Base-by-base conservation (phyloP, 306 rosid species). In the Cucurbita ficifolia region DNA sequence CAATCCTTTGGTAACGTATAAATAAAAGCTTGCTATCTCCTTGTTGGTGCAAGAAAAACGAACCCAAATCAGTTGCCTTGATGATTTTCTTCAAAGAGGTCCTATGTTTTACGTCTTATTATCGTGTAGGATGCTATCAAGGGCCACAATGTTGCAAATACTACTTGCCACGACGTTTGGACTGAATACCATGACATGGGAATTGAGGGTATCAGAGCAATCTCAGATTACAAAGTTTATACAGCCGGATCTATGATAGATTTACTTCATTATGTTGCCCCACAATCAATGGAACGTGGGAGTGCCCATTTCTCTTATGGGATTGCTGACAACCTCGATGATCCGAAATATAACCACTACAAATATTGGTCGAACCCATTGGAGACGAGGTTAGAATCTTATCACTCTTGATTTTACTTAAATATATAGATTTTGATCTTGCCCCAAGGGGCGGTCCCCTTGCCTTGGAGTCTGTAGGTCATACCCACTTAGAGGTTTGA, bases 181-280 rank as follows among this genome's bases (percentile, higher is more conserved):
- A 88, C 95, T 14, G 96, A 90, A 79, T 90, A 90, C 72, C 92
- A 87, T 76, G 95, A 90, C 76, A 90, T 90, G 90, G 92, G 96
- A 80, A 61, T 87, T 57, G 92, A 82, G 82, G 96, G 95, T 75
- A 84, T 88, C 69, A 84, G 82, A 82, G 92, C 95, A 67, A 85
- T 90, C 73, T 89, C 88, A 5, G 90, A 90, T 2, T 84, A 88
- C 79, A 87, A 88, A 81, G 86, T 85, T 63, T 90, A 84, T 84
- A 85, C 97, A 39, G 88, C 92, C 10, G 71, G 48, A 51, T 78
- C 90, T 57, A 62, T 84, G 68, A 13, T 90, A 70, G 97, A 90
- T 71, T 55, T 90, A 71, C 90, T 90, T 80, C 9, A 72, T 7
- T 90, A 82, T 78, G 95, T 88, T 83, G 95, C 96, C 75, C 96